phyloP scores from a whole-genome alignment of 2,329 filamentous ascomycete species.

The Zymoseptoria passerinii region DNA sequence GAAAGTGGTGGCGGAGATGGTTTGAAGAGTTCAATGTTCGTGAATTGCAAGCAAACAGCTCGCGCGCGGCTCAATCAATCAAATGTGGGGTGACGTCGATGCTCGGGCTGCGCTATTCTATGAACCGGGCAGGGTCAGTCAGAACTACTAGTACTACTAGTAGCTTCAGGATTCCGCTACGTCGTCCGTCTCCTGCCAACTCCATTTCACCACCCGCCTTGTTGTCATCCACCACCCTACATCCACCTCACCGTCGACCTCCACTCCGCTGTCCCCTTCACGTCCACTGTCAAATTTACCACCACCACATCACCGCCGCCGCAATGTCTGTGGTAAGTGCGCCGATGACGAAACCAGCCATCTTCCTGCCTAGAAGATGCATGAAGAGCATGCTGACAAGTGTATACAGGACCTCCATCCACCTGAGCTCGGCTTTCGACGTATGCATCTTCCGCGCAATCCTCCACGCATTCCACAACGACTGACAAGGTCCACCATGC shows the following conservation, averaged over 20 bases:
- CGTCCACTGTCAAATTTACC: too few species aligned
- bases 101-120: too few species aligned
- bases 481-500: constrained; percentile 9
- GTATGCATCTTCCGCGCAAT: constrained; percentile 50
- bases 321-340: constrained; percentile 1
- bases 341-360: neutral
- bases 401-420: constrained; percentile 73
- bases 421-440: constrained; percentile 82
- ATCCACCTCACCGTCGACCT: neutral
- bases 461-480: neutral
- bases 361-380: neutral
- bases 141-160: too few species aligned
- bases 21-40: too few species aligned
- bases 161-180: neutral
- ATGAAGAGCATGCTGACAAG: neutral
- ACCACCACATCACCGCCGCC: neutral
- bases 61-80: too few species aligned
- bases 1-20: too few species aligned
- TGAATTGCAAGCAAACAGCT: neutral
- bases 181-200: neutral
- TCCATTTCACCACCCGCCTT: neutral
- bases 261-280: neutral
- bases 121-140: too few species aligned
- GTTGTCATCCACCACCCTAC: neutral
- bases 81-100: too few species aligned